Evolutionary conservation across 83 land plant genomes (phyloP), one percentile per base, ranked within the genome.

Genomic region (Diphasiastrum complanatum): DNA sequence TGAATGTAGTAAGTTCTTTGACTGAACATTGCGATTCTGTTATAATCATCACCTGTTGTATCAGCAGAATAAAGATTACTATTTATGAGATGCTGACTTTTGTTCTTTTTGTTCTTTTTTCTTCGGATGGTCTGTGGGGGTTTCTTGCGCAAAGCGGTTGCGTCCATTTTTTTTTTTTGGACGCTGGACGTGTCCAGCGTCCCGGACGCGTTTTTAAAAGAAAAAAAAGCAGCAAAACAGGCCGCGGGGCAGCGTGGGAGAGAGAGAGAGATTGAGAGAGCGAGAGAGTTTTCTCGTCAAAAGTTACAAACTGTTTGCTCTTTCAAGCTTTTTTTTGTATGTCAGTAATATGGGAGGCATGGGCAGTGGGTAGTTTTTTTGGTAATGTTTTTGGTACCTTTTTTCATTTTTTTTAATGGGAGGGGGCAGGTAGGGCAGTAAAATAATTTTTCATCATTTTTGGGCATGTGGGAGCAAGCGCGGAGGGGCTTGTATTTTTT

Each of bases 1-100:
- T 74, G 6, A 83, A 83, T 51, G 80, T 70, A 72, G 86, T 83
- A 67, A 37, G 45, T 2, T 19, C n/a, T 41, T 14, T 18, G 12
- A 14, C 14, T 0, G 12, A 14, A 41, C 0, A 0, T 14, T 41
- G 18, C 45, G 18, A 41, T 14, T 1, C n/a, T 1, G 12, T 41
- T 14, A 14, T 25, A 24, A 28, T 22, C 47, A 37, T 3, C 19
- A 10, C 16, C 0, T 52, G 35, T 2, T 53, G 33, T 41, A 18
- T 14, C 45, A 14, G 45, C n/a, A 41, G 18, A 14, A 41, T 1
- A 14, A 41, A 0, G 45, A 41, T 41, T 14, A 14, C 45, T 18
- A 41, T 0, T 41, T 18, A 41, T 14, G 0, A 14, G 18, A 14
- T 41, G n/a, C 12, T 41, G 1, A 14, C 45, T 14, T 41, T 14